These are phyloP conservation scores for Trichophyton equinum DNA, from an alignment of 2,329 filamentous ascomycete genomes.

Conservation along the genomic window DNA sequence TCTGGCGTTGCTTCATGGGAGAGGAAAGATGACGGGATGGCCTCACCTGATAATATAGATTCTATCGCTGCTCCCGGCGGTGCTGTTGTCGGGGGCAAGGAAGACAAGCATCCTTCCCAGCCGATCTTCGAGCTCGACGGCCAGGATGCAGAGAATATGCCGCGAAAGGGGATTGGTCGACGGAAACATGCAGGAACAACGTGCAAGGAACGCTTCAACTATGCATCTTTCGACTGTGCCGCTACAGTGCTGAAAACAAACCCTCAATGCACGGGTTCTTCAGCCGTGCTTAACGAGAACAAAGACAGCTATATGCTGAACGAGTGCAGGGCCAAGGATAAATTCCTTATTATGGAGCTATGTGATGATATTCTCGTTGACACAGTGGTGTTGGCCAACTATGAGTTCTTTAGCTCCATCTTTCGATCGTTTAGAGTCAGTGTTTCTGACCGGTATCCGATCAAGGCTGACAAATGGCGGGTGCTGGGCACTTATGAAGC, in stretches of 20 bases:
- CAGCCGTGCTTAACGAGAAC: constrained; percentile 83
- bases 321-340: constrained; percentile 73
- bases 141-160: constrained; percentile 9
- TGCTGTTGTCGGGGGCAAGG: not conserved
- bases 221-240: constrained; percentile 92
- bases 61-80: constrained; percentile 20
- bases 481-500: constrained; percentile 81
- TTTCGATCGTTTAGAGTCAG: constrained; percentile 81
- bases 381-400: constrained; percentile 93
- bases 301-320: constrained; percentile 98
- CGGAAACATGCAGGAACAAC: constrained; percentile 94
- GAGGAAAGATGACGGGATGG: constrained; percentile 14
- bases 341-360: constrained; percentile 88
- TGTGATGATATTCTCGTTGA: constrained; percentile 81
- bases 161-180: constrained; percentile 43
- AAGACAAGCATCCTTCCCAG: not conserved
- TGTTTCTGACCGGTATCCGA: constrained; percentile 87
- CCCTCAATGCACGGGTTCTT: constrained; percentile 70
- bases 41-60: constrained; percentile 15
- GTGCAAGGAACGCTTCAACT: constrained; percentile 95
- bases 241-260: constrained; percentile 89
- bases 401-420: constrained; percentile 98
- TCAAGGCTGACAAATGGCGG: constrained; percentile 85
- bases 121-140: constrained; percentile 10
- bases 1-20: constrained; percentile 23